A percentile compares a stretch with the other conserved stretches of the same genome.
These are phyloP conservation scores for Lecanosticta acicola DNA, from an alignment of 2,329 filamentous ascomycete species.

Conservation along the genomic window DNA sequence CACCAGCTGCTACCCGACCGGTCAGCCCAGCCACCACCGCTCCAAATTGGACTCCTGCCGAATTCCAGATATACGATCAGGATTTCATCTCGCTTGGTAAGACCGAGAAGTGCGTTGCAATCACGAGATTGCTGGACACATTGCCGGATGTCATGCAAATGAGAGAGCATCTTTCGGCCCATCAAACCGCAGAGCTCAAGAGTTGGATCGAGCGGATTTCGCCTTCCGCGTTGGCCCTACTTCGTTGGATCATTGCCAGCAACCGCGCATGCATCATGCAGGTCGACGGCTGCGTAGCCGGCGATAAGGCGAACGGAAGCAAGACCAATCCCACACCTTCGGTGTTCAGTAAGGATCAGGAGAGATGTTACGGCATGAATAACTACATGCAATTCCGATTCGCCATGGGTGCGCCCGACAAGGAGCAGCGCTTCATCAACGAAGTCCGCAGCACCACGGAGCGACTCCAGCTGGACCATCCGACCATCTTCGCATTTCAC, in stretches of 20 bases:
- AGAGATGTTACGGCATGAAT: constrained; percentile 56
- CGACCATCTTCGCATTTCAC: constrained; percentile 82
- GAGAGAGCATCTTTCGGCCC: constrained; percentile 42
- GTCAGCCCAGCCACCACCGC: constrained; percentile 13
- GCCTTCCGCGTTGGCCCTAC: constrained; percentile 58
- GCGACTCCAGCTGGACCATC: constrained; percentile 44
- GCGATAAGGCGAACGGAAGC: constrained; percentile 4
- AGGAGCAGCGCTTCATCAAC: constrained; percentile 67
- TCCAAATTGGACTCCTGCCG: constrained; percentile 30
- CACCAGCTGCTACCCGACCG: constrained; percentile 9
- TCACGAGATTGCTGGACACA: constrained; percentile 51
- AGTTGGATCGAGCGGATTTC: constrained; percentile 57
- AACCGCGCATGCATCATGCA: constrained; percentile 83
- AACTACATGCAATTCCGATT: constrained; percentile 78
- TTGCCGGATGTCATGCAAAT: constrained; percentile 60
- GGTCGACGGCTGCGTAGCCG: constrained; percentile 47
- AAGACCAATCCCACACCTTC: not conserved
- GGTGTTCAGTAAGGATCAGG: constrained; percentile 23
- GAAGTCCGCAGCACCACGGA: constrained; percentile 49
- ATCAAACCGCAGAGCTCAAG: constrained; percentile 37
- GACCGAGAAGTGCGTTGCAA: constrained; percentile 43
- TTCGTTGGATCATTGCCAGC: constrained; percentile 85
- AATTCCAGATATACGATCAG: constrained; percentile 45
- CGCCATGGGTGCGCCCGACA: constrained; percentile 81
- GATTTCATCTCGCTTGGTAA: constrained; percentile 54